Base-by-base conservation (phyloP, 768 basidiomycete species). In the Pholiota molesta region DNA sequence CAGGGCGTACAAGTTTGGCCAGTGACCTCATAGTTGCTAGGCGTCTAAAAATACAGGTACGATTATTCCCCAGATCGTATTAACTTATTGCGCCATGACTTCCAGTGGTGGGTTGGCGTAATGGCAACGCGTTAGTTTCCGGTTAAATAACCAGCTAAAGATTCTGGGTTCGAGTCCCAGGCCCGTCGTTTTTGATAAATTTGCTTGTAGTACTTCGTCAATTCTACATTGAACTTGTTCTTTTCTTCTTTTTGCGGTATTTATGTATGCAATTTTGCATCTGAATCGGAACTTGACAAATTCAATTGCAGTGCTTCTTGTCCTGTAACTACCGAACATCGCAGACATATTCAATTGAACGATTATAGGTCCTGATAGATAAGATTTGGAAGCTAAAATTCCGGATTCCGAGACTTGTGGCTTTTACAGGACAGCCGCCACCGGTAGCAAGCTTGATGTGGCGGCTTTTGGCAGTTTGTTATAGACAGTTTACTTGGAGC, bases 101-200 rank as follows among this genome's bases (percentile, higher is more conserved):
- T 28, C 11, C 7, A 49, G 17, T 33, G 82, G 81, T 81, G 82
- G 81, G 78, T 82, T 84, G 81, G 83, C 83, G 82, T 82, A 83
- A 83, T 84, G 83, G 83, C 80, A 84, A 83, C 83, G 82, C 81
- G 82, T 79, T 79, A 84, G 83, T 83, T 83, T 84, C 83, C 83
- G 83, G 56, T 40, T 26, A 37, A 2, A 19, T 28, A 42, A 31
- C 37, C 57, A 70, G 82, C 82, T 83, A 80, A 80, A 83, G 82
- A 78, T 80, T 83, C 81, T 79, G 83, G 80, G 83, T 83, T 84
- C 83, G 83, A 84, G 76, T 82, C 83, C 81, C 83, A 79, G 81
- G 83, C 81, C 78, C 78, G 82, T 84, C 83, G 70, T 53, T 65
- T 55, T 56, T 53, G 60, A 39, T 61, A 3, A 37, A 40, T 64